These are phyloP conservation scores for Linum lewisii DNA, from an alignment of 345 rosid genomes.

Conservation along the genomic window DNA sequence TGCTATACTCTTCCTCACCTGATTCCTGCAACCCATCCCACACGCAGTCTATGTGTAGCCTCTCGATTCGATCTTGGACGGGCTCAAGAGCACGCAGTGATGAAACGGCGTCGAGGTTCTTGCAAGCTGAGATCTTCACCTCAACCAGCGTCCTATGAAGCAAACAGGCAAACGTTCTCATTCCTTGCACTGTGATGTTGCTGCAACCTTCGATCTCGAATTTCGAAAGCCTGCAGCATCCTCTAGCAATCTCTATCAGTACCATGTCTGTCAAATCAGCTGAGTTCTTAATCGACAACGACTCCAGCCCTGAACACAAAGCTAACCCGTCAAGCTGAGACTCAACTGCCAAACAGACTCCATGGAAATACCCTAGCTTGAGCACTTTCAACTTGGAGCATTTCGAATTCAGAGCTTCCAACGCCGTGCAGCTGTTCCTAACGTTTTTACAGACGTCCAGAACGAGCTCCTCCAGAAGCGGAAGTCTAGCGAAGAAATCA, in stretches of 20 bases:
- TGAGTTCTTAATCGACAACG: slow-evolving; percentile 51
- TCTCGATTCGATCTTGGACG: slow-evolving; percentile 40
- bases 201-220: slow-evolving; percentile 84
- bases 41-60: slow-evolving; percentile 72
- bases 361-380: slow-evolving; percentile 65
- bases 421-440: slow-evolving; percentile 41
- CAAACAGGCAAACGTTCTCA: slow-evolving; percentile 52
- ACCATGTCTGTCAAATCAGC: slow-evolving; percentile 76
- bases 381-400: slow-evolving; percentile 45
- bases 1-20: neutral
- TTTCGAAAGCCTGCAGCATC: slow-evolving; percentile 46
- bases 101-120: slow-evolving; percentile 41
- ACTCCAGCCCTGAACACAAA: slow-evolving; percentile 43
- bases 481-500: slow-evolving; percentile 43
- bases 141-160: slow-evolving; percentile 40
- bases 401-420: slow-evolving; percentile 45
- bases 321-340: slow-evolving; percentile 71
- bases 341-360: slow-evolving; percentile 48
- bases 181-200: slow-evolving; percentile 54
- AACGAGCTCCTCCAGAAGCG: slow-evolving; percentile 49
- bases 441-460: slow-evolving; percentile 62
- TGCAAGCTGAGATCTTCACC: slow-evolving; percentile 62
- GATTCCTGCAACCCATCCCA: slow-evolving; percentile 42
- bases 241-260: slow-evolving; percentile 65
- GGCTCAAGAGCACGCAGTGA: slow-evolving; percentile 64